Evolutionary conservation across 257 asterid genomes (phyloP), one percentile per base, ranked within the genome.

Genomic region (Gardenia jasminoides): DNA sequence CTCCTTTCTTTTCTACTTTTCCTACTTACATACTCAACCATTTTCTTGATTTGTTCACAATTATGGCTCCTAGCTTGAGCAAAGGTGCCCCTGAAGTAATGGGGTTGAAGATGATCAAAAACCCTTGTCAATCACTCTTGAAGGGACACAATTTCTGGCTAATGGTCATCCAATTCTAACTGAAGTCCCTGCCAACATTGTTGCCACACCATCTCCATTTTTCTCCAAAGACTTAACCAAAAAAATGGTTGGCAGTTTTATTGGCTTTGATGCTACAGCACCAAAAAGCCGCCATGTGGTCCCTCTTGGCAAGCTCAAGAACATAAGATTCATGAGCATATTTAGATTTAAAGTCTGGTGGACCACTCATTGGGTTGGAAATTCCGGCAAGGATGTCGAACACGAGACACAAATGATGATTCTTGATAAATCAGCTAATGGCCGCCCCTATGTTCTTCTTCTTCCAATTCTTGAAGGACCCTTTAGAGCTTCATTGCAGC

Each of bases 291-390:
- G 52, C 22, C 88, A 85, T 0, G 86, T 85, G 4, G 41, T 85
- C 28, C 88, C 88, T 9, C 22, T 82, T 8, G 86, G 86, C 24
- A 79, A 72, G 82, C 84, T 82, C 39, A 74, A 62, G 61, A 46
- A 78, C 73, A 74, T 80, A 47, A 61, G 80, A 10, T 82, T 85
- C 88, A 76, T 82, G 78, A 80, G 84, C 80, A 61, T 80, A 46
- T 85, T 85, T 70, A 77, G 88, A 43, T 85, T 85, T 70, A 82
- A 85, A 78, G 82, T 85, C 7, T 79, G 84, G 86, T 85, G 88
- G 86, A 85, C 85, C 19, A 82, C 86, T 17, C 84, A 82, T n/a
- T 79, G 82, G 86, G 73, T 65, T 7, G 88, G 88, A 26, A 31
- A 54, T 41, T 68, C 47, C 6, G 82, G 86, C 0, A 69, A 46